Conservation (phyloP, 768 basidiomycete species). For the Asterophora parasitica region DNA sequence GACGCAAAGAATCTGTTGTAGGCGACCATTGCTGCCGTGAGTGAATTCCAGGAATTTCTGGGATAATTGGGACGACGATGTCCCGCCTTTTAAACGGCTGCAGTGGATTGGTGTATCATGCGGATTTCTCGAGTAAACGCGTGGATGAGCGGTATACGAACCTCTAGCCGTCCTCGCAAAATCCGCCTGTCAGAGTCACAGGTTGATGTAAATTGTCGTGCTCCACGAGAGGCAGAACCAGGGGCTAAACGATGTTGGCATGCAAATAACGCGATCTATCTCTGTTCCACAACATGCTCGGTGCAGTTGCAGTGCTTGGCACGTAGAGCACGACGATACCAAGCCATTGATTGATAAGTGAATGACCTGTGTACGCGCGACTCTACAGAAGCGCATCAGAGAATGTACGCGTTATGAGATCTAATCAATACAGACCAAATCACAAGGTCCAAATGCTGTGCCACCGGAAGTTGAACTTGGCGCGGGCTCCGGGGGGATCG, state of each 20-base stretch:
- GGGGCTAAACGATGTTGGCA: neutral
- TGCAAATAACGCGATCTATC: neutral
- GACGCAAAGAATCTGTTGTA: constrained; percentile 24
- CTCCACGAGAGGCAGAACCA: constrained; percentile 1
- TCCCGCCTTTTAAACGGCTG: too few relatives aligned
- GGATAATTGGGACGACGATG: too few relatives aligned
- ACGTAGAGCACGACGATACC: neutral
- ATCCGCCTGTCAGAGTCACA: neutral
- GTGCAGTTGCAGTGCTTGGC: too few relatives aligned
- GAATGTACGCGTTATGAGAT: neutral
- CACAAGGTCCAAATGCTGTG: neutral
- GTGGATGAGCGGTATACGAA: neutral
- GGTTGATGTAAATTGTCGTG: neutral
- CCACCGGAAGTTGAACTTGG: too few relatives aligned
- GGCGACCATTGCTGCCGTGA: constrained; percentile 14
- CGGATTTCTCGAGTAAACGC: neutral
- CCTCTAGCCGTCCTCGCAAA: neutral
- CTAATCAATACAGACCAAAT: neutral
- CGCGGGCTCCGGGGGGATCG: too few relatives aligned
- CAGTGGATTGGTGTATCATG: too few relatives aligned
- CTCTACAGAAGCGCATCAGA: neutral
- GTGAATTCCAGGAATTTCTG: too few relatives aligned
- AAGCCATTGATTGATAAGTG: neutral
- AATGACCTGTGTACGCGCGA: neutral
- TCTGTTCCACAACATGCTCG: too few relatives aligned